Evolutionary conservation across 108 stramenopile species (phyloP).

Genomic region (Craspedostauros australis): DNA sequence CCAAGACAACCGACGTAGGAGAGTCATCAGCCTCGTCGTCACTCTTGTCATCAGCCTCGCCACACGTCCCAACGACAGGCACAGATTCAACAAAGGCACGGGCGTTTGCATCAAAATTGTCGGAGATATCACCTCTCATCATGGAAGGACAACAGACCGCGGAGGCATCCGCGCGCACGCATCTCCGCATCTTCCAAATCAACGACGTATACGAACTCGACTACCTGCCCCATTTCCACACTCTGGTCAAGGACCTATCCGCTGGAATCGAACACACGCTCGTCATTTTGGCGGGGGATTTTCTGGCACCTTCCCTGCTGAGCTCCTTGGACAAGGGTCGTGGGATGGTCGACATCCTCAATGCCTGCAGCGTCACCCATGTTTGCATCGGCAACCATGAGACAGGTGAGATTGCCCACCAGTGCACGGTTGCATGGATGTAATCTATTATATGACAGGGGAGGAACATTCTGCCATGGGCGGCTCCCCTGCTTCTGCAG

Average conservation of each 20-base stretch:
- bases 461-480: no score
- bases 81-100: no score
- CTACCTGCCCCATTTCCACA: constrained; percentile 31
- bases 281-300: constrained; percentile 67
- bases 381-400: constrained; percentile 82
- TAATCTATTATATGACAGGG: no score
- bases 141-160: not conserved
- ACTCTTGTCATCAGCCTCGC: no score
- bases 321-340: constrained; percentile 52
- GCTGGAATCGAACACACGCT: constrained; percentile 7
- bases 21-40: no score
- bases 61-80: no score
- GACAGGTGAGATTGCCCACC: constrained; percentile 26
- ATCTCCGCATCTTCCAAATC: constrained; percentile 33
- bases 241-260: constrained; percentile 15
- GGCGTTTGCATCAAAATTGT: no score
- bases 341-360: constrained; percentile 51
- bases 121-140: no score
- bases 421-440: no score
- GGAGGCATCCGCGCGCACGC: not conserved
- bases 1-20: no score
- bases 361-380: constrained; percentile 51
- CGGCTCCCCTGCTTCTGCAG: no score
- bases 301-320: constrained; percentile 55
- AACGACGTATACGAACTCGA: constrained; percentile 47